Percentiles rank a stretch among this genome's conserved stretches.
Conservation (phyloP, 2,329 filamentous ascomycete species). For the Clonostachys rosea region DNA sequence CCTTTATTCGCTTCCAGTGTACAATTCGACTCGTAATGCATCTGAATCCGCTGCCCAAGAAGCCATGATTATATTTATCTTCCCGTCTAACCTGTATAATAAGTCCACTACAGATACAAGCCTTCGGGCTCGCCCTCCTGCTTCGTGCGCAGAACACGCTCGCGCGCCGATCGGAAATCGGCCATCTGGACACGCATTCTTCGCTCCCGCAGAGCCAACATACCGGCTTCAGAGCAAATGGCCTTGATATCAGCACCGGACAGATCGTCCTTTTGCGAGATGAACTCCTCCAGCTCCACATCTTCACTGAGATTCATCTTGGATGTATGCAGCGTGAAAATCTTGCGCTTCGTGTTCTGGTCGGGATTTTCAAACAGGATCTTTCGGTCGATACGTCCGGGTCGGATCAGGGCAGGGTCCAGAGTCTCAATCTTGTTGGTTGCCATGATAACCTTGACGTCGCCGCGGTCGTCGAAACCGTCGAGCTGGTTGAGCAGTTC, state of each 20-base stretch:
- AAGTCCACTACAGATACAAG: constrained; percentile 78
- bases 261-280: constrained; percentile 95
- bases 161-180: constrained; percentile 88
- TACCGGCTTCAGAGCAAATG: constrained; percentile 94
- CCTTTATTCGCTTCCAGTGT: not conserved
- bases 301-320: constrained; percentile 98
- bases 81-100: constrained; percentile 10
- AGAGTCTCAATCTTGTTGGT: constrained; percentile 99
- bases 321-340: constrained; percentile 94
- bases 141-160: constrained; percentile 97
- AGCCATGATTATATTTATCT: constrained; percentile 5
- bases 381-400: constrained; percentile 97
- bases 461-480: constrained; percentile 96
- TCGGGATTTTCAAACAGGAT: constrained; percentile 69
- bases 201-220: constrained; percentile 89
- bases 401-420: constrained; percentile 92
- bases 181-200: constrained; percentile 99
- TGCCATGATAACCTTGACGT: constrained; percentile 99
- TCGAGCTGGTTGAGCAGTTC: constrained; percentile 97
- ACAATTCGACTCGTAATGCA: not conserved
- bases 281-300: constrained; percentile 98
- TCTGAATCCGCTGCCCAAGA: not conserved
- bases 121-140: constrained; percentile 97
- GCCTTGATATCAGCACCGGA: constrained; percentile 98
- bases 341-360: constrained; percentile 94